Base-by-base conservation (phyloP, 2,329 filamentous ascomycete species). In the Thielaviopsis punctulata region DNA sequence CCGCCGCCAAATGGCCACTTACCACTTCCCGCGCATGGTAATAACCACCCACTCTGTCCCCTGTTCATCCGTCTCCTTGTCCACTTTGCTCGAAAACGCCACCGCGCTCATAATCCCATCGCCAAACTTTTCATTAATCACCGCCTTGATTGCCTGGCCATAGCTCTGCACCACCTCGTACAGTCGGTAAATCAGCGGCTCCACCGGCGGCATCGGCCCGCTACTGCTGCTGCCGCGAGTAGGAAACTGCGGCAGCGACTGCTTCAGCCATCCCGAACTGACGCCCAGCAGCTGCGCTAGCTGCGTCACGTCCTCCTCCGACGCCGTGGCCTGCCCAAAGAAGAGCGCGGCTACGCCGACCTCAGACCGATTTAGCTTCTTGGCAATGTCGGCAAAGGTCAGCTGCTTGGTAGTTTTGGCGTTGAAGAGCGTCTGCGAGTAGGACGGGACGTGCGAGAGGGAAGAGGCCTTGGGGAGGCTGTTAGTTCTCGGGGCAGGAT, bases 101-200 rank as follows among this genome's bases (percentile, higher is more conserved):
- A 95, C 95, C 1, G 89, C 90, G 63, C 87, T 94, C 90, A 96
- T 95, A 62, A 96, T 96, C 1, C 90, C 90, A 63, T 89, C 84
- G 0, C 84, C 84, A 63, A 87, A 88, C 73, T 95, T 95, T 75
- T 96, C 90, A 60, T 96, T 95, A 66, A 95, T 65, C 4, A 96
- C 77, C 0, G 88, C 89, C 74, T 95, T 95, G 69, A 93, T 95
- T 1, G 89, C 86, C 65, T 95, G 93, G 1, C 90, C 90, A 62
- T 95, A 95, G 66, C 95, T 96, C 70, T 95, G 89, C 56, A 96
- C 82, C 63, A 95, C 84, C 73, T 96, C 90, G 65, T 87, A 95
- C 55, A 95, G 66, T 2, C 90, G 74, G 66, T 96, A 96, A 62
- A 95, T 89, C 59, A 63, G 45, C 4, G 64, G 66, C 52, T 64